phyloP scores from a whole-genome alignment of 202 grass and related monocot genomes.

The Eragrostis tef region DNA sequence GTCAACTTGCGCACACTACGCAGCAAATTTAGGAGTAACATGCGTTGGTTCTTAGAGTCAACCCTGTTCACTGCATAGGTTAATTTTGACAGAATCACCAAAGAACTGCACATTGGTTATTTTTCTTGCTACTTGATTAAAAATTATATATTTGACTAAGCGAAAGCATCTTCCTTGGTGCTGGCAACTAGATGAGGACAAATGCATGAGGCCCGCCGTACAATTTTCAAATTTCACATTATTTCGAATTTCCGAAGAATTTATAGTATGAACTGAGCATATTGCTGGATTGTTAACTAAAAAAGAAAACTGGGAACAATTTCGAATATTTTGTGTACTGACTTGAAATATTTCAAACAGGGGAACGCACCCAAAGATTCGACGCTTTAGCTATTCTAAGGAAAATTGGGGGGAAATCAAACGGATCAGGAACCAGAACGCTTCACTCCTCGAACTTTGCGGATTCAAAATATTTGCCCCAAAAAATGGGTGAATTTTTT shows the following conservation, averaged over 20 bases:
- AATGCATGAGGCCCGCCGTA: neutral
- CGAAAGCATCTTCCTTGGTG: slow-evolving; percentile 14
- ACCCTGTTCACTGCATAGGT: neutral
- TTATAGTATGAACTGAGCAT: neutral
- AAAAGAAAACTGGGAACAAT: too few species aligned
- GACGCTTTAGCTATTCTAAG: neutral
- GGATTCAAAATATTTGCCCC: neutral
- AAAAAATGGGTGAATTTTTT: neutral
- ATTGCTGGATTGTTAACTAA: neutral
- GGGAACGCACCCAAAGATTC: neutral
- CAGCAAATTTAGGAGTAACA: slow-evolving; percentile 30
- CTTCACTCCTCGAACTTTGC: neutral
- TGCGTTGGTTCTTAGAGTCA: slow-evolving; percentile 44
- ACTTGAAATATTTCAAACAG: slow-evolving; percentile 34
- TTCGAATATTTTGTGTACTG: too few species aligned
- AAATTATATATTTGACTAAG: slow-evolving; percentile 4
- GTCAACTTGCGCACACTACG: slow-evolving; percentile 30
- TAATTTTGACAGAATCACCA: neutral
- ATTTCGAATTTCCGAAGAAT: slow-evolving; percentile 15
- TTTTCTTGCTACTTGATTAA: neutral
- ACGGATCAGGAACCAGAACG: neutral
- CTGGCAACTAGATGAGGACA: slow-evolving; percentile 39
- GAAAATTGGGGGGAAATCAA: neutral
- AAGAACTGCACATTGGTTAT: neutral
- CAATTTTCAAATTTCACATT: slow-evolving; percentile 35